Conservation (phyloP, 2,329 filamentous ascomycete species). For the Neurospora crassa region DNA sequence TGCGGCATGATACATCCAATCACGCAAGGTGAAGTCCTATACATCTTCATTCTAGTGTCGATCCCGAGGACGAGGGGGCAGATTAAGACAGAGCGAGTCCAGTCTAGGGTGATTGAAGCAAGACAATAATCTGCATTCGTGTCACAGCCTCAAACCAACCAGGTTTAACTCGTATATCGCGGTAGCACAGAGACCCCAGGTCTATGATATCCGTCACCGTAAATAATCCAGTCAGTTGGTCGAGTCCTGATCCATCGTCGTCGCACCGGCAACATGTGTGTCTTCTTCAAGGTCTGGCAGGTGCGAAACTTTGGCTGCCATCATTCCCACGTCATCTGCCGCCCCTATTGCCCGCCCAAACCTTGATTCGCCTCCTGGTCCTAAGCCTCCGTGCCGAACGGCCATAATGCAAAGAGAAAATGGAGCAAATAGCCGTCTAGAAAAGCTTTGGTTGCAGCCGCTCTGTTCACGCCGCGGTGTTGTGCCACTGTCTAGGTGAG, state of each 20-base stretch:
- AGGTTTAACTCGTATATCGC: neutral
- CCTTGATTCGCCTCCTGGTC: neutral
- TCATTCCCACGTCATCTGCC: neutral
- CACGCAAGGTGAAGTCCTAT: neutral
- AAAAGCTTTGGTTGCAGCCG: neutral
- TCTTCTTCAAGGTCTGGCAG: neutral
- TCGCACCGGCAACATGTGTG: neutral
- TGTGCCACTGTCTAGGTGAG: neutral
- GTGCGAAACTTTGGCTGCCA: neutral
- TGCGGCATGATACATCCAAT: neutral
- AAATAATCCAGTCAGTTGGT: neutral
- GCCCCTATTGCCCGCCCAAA: neutral
- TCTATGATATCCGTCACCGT: neutral
- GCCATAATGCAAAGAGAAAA: neutral
- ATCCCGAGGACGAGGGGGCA: neutral
- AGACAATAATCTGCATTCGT: neutral
- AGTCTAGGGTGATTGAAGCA: neutral
- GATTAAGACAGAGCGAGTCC: neutral
- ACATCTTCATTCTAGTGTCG: neutral
- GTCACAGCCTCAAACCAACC: neutral
- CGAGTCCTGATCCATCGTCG: neutral
- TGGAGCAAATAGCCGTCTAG: neutral
- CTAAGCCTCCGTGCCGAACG: neutral
- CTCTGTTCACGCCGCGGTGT: neutral
- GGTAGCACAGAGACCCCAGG: neutral